Conservation (phyloP, 2,329 filamentous ascomycete species). For the Didymella glomerata region DNA sequence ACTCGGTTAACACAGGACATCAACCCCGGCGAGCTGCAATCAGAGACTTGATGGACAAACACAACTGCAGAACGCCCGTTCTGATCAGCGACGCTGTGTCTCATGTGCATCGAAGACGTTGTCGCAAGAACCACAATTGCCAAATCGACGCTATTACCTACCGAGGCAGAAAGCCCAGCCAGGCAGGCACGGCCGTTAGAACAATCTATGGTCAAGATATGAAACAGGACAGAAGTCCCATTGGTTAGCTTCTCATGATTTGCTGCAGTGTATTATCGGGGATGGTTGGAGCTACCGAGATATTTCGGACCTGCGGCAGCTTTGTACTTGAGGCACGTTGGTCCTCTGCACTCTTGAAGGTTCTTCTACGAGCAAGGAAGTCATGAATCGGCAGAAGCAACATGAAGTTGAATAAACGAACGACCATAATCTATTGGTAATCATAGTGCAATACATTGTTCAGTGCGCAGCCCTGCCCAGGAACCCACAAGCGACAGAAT, state of each 20-base stretch:
- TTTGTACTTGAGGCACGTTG: not conserved
- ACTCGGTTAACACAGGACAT: not conserved
- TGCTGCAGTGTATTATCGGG: not conserved
- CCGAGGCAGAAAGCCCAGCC: too few species aligned
- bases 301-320: not conserved
- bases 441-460: not conserved
- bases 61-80: too few species aligned
- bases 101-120: too few species aligned
- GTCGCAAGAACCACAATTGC: too few species aligned
- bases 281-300: not conserved
- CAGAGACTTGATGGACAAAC: too few species aligned
- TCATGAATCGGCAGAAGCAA: not conserved
- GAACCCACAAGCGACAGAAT: not conserved
- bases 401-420: not conserved
- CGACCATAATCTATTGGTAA: not conserved
- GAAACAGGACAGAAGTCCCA: too few species aligned
- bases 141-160: too few species aligned
- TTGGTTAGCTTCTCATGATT: too few species aligned
- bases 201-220: too few species aligned
- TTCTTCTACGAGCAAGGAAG: not conserved
- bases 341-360: not conserved
- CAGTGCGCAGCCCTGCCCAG: not conserved
- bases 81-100: too few species aligned
- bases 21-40: not conserved
- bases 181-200: too few species aligned